Conservation (phyloP, 768 basidiomycete genomes). For the Suillus alpinus region DNA sequence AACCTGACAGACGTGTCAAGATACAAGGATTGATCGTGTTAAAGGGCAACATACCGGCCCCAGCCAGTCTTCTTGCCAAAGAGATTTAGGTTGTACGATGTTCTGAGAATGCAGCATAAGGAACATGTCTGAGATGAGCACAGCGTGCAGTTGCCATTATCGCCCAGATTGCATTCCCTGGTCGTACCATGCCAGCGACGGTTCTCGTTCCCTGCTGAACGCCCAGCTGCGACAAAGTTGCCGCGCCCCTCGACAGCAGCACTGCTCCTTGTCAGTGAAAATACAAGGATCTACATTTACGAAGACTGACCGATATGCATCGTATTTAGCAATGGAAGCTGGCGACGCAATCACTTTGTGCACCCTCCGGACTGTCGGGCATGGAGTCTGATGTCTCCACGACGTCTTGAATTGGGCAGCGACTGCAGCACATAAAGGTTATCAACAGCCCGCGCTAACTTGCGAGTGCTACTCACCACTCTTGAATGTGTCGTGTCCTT, state of each 20-base stretch:
- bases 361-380: conserved; percentile 56
- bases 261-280: conserved; percentile 30
- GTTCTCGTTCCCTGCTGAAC: conserved; percentile 67
- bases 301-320: conserved; percentile 53
- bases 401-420: conserved; percentile 66
- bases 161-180: conserved; percentile 61
- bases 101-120: conserved; percentile 60
- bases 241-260: conserved; percentile 57
- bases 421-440: conserved; percentile 35
- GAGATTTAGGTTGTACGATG: conserved; percentile 60
- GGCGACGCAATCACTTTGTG: conserved; percentile 62
- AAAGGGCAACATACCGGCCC: conserved; percentile 48
- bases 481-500: conserved; percentile 59
- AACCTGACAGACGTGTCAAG: conserved; percentile 39
- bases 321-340: conserved; percentile 51
- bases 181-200: conserved; percentile 75
- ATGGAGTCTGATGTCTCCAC: conserved; percentile 60
- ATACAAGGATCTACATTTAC: neutral
- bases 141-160: conserved; percentile 49
- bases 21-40: neutral
- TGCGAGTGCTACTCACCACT: conserved; percentile 44
- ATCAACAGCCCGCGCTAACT: neutral
- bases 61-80: conserved; percentile 72
- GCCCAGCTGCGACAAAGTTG: conserved; percentile 50
- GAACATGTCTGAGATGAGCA: conserved; percentile 59